Base-by-base conservation (phyloP, 2,329 filamentous ascomycete genomes). In the Chrysoporthe puriensis region DNA sequence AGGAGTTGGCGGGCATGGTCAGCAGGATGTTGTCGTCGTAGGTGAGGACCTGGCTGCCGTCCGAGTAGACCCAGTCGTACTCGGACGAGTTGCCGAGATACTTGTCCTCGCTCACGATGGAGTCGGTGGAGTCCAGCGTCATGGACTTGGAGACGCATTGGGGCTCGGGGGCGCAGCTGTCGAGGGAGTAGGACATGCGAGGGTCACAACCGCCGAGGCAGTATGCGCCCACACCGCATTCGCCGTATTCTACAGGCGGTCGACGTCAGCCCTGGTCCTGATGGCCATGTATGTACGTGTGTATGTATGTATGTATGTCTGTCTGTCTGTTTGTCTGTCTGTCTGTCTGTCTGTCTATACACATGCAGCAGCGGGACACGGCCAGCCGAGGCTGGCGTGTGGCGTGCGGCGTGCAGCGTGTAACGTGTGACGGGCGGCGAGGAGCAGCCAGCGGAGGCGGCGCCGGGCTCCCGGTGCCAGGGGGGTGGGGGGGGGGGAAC, bases 131-230 rank as follows among this genome's bases (percentile, higher is more conserved):
- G 73, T 89, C 84, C 83, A 97, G 92, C 66, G 85, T 87, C 84
- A 93, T 93, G 63, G 85, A 89, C 74, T 87, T 86, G 78, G 85
- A 88, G 83, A 93, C 77, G 84, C 96, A 99, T 42, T 93, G 86
- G 6, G 96, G 95, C 67, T 86, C 90, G 18, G 96, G 93, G 8
- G 92, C 89, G 79, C 96, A 99, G 2, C 95, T 90, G 72, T 96
- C 89, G 73, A 97, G 85, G 14, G 87, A 87, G 82, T 90, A 91
- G 60, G 95, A 98, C 81, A 90, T 90, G 76, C 89, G 87, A 43
- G 94, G 92, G 77, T 98, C 95, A 83, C 96, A 99, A 71, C 96
- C 96, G 74, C 96, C 96, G 26, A 99, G 88, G 76, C 96, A 99
- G 86, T 92, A 98, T 66, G 94, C 96, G 75, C 96, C 96, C 66